Base-by-base conservation (phyloP, 2,329 filamentous ascomycete species). In the Samsoniella hepiali region DNA sequence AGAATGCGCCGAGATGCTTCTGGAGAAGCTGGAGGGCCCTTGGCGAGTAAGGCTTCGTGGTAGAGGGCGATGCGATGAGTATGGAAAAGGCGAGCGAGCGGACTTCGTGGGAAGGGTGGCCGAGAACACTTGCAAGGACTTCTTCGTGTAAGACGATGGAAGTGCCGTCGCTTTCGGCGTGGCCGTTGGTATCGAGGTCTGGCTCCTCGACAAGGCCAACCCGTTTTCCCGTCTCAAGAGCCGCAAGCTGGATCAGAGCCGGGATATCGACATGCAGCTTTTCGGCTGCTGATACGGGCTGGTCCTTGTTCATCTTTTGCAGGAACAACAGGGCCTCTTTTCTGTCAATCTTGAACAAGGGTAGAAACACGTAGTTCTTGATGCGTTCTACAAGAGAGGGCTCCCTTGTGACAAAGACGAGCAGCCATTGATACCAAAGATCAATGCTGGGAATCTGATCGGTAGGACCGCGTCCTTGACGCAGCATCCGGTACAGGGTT, bases 81-180 rank as follows among this genome's bases (percentile, higher is more conserved):
- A 97, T 82, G 34, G 91, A 91, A 44, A 97, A 82, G 0, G 91
- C 91, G n/a, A 93, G 85, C 31, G 93, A 84, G 34, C 93, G 87
- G 59, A 94, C 88, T 66, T 86, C 80, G 69, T 86, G 78, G 69
- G 85, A 85, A 49, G 80, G 80, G 75, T 85, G 81, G 3, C 77
- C 77, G 36, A 89, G 73, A 3, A 88, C 79, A 40, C 71, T 75
- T 44, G 84, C 81, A 8, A 89, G 73, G 2, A 83, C 74, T 64
- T 73, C 72, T 70, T 79, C 73, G 49, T 75, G 69, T 38, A 82
- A 69, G 17, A 74, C 66, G 40, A 81, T 73, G 3, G 70, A 67
- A 7, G 57, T 65, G 5, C 38, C 67, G 67, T 70, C 69, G 15
- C 67, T 66, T 22, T 38, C 62, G 7, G 64, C 40, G 32, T 64